Evolutionary conservation across 1,284 basidiomycete genomes (phyloP).

Genomic region (Erythrobasidium hasegawianum): DNA sequence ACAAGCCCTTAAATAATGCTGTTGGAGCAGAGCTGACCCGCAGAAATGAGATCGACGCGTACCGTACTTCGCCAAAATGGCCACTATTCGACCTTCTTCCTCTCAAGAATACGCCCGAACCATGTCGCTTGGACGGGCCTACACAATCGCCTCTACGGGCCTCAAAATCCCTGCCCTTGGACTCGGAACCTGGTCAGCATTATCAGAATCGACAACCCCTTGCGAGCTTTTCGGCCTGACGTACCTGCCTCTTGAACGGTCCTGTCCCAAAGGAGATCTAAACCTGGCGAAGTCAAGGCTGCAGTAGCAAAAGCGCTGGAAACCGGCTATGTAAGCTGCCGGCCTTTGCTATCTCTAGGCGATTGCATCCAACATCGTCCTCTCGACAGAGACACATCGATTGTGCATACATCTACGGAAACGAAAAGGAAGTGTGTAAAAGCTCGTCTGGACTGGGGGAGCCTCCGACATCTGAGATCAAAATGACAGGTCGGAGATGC

Average conservation of each 20-base stretch:
- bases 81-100: too few relatives aligned
- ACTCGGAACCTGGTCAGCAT: constrained; percentile 39
- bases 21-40: too few relatives aligned
- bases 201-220: too few relatives aligned
- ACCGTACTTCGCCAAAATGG: too few relatives aligned
- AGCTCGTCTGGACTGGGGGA: too few relatives aligned
- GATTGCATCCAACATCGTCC: not conserved
- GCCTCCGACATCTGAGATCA: too few relatives aligned
- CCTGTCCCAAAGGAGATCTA: constrained; percentile 39
- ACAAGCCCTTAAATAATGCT: too few relatives aligned
- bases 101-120: too few relatives aligned
- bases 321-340: constrained; percentile 37
- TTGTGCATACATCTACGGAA: constrained; percentile 56
- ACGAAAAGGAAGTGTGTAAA: constrained; percentile 61
- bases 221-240: too few relatives aligned
- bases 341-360: not conserved
- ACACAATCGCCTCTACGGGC: constrained; percentile 32
- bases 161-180: constrained; percentile 43
- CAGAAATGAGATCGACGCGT: too few relatives aligned
- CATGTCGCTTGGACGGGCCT: constrained; percentile 38
- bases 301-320: constrained; percentile 38
- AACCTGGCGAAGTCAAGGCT: constrained; percentile 38
- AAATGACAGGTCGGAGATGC: constrained; percentile 66
- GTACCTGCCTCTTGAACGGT: too few relatives aligned
- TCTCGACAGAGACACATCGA: constrained; percentile 28